Conservation (phyloP, 2,329 filamentous ascomycete species). For the Diaporthe citrichinensis region DNA sequence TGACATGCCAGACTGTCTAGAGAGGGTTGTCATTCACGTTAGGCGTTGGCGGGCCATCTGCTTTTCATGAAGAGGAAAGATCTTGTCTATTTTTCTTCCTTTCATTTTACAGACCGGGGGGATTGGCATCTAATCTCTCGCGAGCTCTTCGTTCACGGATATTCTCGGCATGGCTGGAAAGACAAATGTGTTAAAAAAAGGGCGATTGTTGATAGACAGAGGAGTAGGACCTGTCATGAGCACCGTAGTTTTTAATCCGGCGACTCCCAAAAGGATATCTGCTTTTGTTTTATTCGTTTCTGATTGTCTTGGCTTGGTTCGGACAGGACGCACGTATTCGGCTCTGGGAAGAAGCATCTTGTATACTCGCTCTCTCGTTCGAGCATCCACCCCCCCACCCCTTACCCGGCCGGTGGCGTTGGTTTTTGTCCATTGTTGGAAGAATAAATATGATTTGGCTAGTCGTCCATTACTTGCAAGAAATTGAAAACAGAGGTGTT, state of each 20-base stretch:
- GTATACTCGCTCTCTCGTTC: constrained; percentile 34
- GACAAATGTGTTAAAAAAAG: constrained; percentile 39
- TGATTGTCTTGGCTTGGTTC: constrained; percentile 43
- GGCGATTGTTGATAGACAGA: constrained; percentile 40
- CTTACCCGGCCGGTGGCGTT: not conserved
- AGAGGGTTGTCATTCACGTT: constrained; percentile 35
- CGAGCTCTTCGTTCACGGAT: constrained; percentile 25
- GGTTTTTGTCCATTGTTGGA: constrained; percentile 5
- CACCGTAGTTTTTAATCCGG: constrained; percentile 37
- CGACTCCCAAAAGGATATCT: constrained; percentile 35
- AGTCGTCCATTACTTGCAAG: constrained; percentile 22
- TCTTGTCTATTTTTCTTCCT: constrained; percentile 34
- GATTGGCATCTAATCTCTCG: constrained; percentile 21
- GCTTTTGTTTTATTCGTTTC: constrained; percentile 39
- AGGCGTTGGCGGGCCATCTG: constrained; percentile 40
- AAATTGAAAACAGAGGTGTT: constrained; percentile 38
- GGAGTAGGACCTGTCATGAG: constrained; percentile 34
- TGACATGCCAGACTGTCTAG: constrained; percentile 41
- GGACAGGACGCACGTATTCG: constrained; percentile 49
- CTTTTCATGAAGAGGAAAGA: constrained; percentile 43
- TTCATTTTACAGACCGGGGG: constrained; percentile 25
- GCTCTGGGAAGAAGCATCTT: constrained; percentile 25
- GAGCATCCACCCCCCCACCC: not conserved
- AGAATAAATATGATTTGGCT: constrained; percentile 34
- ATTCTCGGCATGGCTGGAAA: constrained; percentile 41